Percentiles rank a stretch among this genome's conserved stretches.
phyloP scores from a whole-genome alignment of 371 early-diverging fungal genomes.

The Apophysomyces sp. region DNA sequence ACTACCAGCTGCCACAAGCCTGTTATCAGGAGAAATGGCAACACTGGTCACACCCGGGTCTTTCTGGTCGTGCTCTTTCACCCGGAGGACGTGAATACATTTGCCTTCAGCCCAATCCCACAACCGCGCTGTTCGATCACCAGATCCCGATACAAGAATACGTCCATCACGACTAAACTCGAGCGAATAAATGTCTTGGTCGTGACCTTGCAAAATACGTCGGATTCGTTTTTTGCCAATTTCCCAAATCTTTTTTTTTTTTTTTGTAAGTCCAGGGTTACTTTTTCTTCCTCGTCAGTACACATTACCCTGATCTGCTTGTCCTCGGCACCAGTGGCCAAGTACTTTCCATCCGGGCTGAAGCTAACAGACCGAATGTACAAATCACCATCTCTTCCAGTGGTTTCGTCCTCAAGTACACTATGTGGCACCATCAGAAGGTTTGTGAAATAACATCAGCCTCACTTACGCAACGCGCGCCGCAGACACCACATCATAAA shows the following conservation, averaged over 20 bases:
- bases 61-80: constrained; percentile 74
- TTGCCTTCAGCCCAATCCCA: constrained; percentile 82
- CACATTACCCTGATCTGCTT: constrained; percentile 83
- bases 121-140: constrained; percentile 85
- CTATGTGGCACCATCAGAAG: constrained; percentile 28
- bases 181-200: constrained; percentile 92
- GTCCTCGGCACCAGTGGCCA: constrained; percentile 98
- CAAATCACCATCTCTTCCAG: constrained; percentile 75
- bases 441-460: background rate
- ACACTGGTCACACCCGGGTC: constrained; percentile 93
- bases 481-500: constrained; percentile 83
- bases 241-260: constrained; percentile 64
- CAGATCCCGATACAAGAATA: constrained; percentile 86
- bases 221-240: constrained; percentile 61
- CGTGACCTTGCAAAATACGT: constrained; percentile 79
- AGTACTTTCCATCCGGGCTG: constrained; percentile 88
- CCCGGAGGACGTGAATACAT: constrained; percentile 63
- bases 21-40: constrained; percentile 77
- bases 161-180: constrained; percentile 92
- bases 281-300: no score
- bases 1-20: constrained; percentile 76
- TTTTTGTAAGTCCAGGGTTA: no score
- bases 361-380: constrained; percentile 98
- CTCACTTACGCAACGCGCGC: constrained; percentile 65
- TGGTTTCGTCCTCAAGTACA: constrained; percentile 75